Conservation (phyloP, 2,329 filamentous ascomycete species). For the Rosellinia necatrix region DNA sequence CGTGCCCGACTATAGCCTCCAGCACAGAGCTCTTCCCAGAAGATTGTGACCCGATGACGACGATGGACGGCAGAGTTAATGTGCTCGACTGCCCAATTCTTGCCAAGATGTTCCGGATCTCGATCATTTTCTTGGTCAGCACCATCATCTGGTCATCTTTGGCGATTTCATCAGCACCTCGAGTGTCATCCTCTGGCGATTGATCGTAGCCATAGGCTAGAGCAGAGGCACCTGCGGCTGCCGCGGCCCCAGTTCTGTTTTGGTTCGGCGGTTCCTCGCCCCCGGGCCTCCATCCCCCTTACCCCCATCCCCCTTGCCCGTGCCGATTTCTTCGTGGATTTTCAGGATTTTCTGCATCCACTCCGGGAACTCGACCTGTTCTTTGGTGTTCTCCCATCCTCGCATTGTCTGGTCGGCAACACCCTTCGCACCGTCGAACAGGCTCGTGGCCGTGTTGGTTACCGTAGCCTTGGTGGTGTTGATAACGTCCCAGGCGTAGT, state of each 20-base stretch:
- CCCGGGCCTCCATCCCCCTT: slow-evolving; percentile 50
- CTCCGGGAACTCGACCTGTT: slow-evolving; percentile 69
- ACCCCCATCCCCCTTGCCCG: slow-evolving; percentile 50
- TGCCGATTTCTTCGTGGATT: slow-evolving; percentile 63
- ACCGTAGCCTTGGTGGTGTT: slow-evolving; percentile 74
- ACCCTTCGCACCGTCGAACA: slow-evolving; percentile 74
- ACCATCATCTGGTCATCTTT: slow-evolving; percentile 99
- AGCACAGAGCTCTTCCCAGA: slow-evolving; percentile 97
- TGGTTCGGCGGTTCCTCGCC: slow-evolving; percentile 60
- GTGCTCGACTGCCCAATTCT: slow-evolving; percentile 90
- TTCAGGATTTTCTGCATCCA: slow-evolving; percentile 80
- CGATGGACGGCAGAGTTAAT: slow-evolving; percentile 89
- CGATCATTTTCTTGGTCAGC: slow-evolving; percentile 98
- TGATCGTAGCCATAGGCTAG: slow-evolving; percentile 80
- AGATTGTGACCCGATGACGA: slow-evolving; percentile 98
- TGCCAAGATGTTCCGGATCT: slow-evolving; percentile 90
- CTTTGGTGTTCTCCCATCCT: slow-evolving; percentile 84
- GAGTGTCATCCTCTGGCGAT: slow-evolving; percentile 66
- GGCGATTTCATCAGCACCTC: slow-evolving; percentile 67
- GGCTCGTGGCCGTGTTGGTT: slow-evolving; percentile 66
- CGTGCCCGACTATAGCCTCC: slow-evolving; percentile 95
- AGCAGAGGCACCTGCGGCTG: slow-evolving; percentile 72
- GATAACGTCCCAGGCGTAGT: slow-evolving; percentile 69
- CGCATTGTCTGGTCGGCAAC: slow-evolving; percentile 78
- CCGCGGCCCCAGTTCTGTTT: slow-evolving; percentile 64